Evolutionary conservation across 2,329 filamentous ascomycete genomes (phyloP).

Genomic region (Colletotrichum sp.): DNA sequence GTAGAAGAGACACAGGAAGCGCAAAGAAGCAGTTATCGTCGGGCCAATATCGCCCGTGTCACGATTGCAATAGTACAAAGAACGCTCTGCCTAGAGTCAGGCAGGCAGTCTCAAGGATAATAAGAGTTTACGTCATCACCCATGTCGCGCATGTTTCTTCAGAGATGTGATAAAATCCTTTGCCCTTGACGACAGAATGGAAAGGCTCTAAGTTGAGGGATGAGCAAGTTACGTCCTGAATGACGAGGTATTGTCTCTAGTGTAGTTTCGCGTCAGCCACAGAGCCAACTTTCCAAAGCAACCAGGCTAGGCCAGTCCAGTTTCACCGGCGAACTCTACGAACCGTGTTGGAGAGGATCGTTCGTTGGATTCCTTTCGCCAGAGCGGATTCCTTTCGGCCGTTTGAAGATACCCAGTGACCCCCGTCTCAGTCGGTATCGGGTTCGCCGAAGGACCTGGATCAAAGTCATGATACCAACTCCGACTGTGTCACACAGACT

Average conservation of each 20-base stretch:
- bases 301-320: background rate
- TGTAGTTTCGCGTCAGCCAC: background rate
- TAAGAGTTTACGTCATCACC: background rate
- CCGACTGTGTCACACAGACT: background rate
- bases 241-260: background rate
- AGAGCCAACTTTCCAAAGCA: background rate
- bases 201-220: background rate
- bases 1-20: constrained; percentile 2
- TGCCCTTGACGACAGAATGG: background rate
- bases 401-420: background rate
- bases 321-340: background rate
- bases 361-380: background rate
- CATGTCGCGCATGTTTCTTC: background rate
- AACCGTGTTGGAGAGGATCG: background rate
- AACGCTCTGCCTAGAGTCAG: background rate
- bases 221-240: background rate
- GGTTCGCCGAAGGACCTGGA: background rate
- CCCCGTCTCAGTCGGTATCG: background rate
- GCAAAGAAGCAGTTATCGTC: background rate
- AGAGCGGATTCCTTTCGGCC: background rate
- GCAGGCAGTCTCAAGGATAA: background rate
- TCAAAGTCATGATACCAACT: background rate
- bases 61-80: background rate
- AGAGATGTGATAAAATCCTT: background rate
- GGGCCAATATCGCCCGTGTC: background rate